A percentile compares a stretch with the other conserved stretches of the same genome.
phyloP scores from a whole-genome alignment of 1,284 basidiomycete species.

The Chondrostereum purpureum region DNA sequence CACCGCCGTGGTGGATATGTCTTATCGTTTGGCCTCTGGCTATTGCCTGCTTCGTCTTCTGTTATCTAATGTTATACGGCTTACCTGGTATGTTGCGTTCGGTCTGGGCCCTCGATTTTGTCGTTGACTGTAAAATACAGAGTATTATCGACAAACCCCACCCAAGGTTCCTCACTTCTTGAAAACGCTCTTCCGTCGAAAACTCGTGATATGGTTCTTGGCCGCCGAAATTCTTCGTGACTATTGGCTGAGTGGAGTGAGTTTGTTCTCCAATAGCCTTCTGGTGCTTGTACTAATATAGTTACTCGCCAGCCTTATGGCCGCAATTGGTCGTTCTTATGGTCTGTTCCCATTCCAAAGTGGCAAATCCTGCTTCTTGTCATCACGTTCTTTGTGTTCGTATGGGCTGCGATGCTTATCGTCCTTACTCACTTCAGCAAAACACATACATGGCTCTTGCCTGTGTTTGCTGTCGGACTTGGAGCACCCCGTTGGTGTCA shows the following conservation, averaged over 20 bases:
- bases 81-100: slow-evolving; percentile 60
- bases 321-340: slow-evolving; percentile 90
- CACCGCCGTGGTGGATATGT: slow-evolving; percentile 79
- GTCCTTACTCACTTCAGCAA: slow-evolving; percentile 83
- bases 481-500: slow-evolving; percentile 92
- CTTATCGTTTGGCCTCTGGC: slow-evolving; percentile 80
- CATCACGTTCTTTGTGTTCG: slow-evolving; percentile 75
- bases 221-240: slow-evolving; percentile 83
- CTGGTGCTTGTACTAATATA: slow-evolving; percentile 14
- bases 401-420: slow-evolving; percentile 74
- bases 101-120: neutral
- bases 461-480: slow-evolving; percentile 89
- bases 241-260: slow-evolving; percentile 87
- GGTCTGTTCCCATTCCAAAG: slow-evolving; percentile 76
- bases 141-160: slow-evolving; percentile 83
- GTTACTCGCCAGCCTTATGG: slow-evolving; percentile 63
- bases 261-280: slow-evolving; percentile 21
- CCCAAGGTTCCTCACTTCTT: slow-evolving; percentile 91
- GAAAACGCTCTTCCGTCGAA: slow-evolving; percentile 80
- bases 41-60: slow-evolving; percentile 67
- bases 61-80: slow-evolving; percentile 78
- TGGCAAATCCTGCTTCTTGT: slow-evolving; percentile 81
- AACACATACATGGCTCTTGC: slow-evolving; percentile 88
- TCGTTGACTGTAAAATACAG: slow-evolving; percentile 27
- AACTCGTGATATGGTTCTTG: slow-evolving; percentile 90